Percentiles rank a stretch among this genome's conserved stretches.
Conservation (phyloP, 1,284 basidiomycete species). For the Cutaneotrichosporon mucoides region DNA sequence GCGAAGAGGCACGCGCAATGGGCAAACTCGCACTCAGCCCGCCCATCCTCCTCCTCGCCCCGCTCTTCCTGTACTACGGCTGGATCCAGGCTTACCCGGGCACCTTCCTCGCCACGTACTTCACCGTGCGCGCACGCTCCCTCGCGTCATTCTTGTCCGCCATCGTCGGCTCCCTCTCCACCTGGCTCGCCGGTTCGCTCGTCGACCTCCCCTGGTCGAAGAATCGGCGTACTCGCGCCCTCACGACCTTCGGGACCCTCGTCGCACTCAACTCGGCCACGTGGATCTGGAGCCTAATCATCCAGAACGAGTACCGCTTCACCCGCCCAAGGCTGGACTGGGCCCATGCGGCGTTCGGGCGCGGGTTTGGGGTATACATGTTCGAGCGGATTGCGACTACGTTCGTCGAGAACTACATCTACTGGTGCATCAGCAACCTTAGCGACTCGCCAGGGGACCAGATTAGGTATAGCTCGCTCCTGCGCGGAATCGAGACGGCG, state of each 20-base stretch:
- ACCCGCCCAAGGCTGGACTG: slow-evolving; percentile 13
- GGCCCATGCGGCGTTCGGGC: slow-evolving; percentile 7
- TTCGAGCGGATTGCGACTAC: slow-evolving; percentile 9
- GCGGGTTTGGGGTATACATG: slow-evolving; percentile 16
- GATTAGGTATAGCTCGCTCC: slow-evolving; percentile 13
- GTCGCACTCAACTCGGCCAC: slow-evolving; percentile 5
- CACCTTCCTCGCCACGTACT: slow-evolving; percentile 34
- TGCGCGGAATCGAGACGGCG: slow-evolving; percentile 15
- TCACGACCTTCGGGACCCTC: slow-evolving; percentile 3
- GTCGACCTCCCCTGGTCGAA: slow-evolving; percentile 10
- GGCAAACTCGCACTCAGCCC: slow-evolving; percentile 4
- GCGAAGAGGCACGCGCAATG: slow-evolving; percentile 23
- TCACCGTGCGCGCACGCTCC: slow-evolving; percentile 32
- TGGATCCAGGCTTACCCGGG: slow-evolving; percentile 22
- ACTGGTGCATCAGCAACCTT: slow-evolving; percentile 12
- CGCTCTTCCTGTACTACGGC: slow-evolving; percentile 26
- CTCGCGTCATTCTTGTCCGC: slow-evolving; percentile 22
- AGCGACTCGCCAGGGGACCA: slow-evolving; percentile 14
- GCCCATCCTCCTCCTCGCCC: slow-evolving; percentile 21
- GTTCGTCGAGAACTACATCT: slow-evolving; percentile 12
- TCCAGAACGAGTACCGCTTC: slow-evolving; percentile 13
- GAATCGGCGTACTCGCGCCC: slow-evolving; percentile 4
- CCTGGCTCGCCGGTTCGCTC: slow-evolving; percentile 9
- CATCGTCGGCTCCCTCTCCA: slow-evolving; percentile 2
- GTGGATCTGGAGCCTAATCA: slow-evolving; percentile 12